phyloP scores from a whole-genome alignment of 83 land plant genomes.

The Diphasiastrum complanatum region DNA sequence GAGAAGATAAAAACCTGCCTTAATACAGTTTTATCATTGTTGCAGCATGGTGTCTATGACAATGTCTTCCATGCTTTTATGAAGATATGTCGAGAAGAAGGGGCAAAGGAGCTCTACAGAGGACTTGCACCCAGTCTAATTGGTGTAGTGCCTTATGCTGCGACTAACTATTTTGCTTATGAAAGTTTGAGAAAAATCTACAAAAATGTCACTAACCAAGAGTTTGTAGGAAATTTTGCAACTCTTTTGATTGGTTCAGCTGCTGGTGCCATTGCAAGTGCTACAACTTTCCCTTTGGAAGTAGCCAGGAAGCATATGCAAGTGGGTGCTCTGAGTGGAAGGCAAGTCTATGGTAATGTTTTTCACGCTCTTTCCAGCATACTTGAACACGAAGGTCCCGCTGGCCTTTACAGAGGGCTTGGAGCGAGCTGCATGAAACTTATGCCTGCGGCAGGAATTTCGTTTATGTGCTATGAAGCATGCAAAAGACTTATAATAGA shows the following conservation, averaged over 20 bases:
- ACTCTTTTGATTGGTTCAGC: constrained; percentile 83
- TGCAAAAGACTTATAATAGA: constrained; percentile 84
- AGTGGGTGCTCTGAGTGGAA: constrained; percentile 79
- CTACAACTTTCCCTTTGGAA: constrained; percentile 83
- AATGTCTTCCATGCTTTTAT: constrained; percentile 75
- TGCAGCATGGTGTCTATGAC: constrained; percentile 78
- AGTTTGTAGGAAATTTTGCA: constrained; percentile 63
- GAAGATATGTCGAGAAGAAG: constrained; percentile 77
- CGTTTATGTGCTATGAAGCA: constrained; percentile 98
- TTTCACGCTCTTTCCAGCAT: constrained; percentile 76
- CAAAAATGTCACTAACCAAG: constrained; percentile 53
- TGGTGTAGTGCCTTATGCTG: constrained; percentile 94
- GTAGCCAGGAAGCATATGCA: constrained; percentile 97
- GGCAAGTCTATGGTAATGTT: constrained; percentile 68
- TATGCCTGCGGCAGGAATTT: constrained; percentile 97
- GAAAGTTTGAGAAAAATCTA: constrained; percentile 69
- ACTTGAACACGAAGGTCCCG: constrained; percentile 73
- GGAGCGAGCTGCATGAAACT: constrained; percentile 97
- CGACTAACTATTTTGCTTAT: constrained; percentile 84
- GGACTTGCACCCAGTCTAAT: constrained; percentile 89
- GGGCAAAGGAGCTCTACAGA: constrained; percentile 78
- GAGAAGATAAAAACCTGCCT: background rate
- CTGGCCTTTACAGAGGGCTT: constrained; percentile 75
- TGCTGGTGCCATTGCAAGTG: constrained; percentile 83
- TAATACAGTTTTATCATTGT: background rate